Evolutionary conservation across 352 stramenopile genomes (phyloP), one percentile per base, ranked within the genome.

Genomic region (Pythium brachiatum): DNA sequence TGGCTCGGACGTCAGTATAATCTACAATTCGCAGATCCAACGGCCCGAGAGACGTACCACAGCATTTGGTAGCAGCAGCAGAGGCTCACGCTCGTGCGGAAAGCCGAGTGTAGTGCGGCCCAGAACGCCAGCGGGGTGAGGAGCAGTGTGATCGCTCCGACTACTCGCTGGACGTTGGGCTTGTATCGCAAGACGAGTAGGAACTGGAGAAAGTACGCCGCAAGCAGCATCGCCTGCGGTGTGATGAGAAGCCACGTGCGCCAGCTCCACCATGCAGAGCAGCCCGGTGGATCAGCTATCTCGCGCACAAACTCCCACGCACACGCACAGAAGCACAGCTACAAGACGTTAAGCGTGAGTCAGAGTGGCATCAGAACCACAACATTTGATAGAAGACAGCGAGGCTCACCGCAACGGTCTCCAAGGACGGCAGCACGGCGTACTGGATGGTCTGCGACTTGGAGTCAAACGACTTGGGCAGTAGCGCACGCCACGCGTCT

Each of bases 1-100:
- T 74, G 51, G 2, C 16, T 43, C 16, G 11, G 27, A 21, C 27
- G 13, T 53, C 25, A 53, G 25, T 27, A n/a, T 15, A 18, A 23
- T 7, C 48, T 23, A 36, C 27, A 47, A 20, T 26, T 25, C 21
- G 18, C 6, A 4, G 11, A 15, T 21, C 3, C 2, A 20, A 46
- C 3, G 15, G 1, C 27, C n/a, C 38, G 38, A 46, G 16, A 20
- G 16, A 50, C 54, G 48, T 53, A 76, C 69, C 73, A 80, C 29
- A 80, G 64, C 16, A 73, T 29, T 2, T 46, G 39, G 48, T 62
- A 69, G 53, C 73, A 80, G 59, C 73, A 80, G 52, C 73, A 80
- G 2, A 80, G 50, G n/a, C 54, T 67, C 38, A 78, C 31, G 46
- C 57, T 64, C 15, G 64, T 25, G 13, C 73, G 67, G 58, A 76